A percentile compares a stretch with the other conserved stretches of the same genome.
Conservation (phyloP, 2,329 filamentous ascomycete genomes). For the Xenoacremonium recifei region DNA sequence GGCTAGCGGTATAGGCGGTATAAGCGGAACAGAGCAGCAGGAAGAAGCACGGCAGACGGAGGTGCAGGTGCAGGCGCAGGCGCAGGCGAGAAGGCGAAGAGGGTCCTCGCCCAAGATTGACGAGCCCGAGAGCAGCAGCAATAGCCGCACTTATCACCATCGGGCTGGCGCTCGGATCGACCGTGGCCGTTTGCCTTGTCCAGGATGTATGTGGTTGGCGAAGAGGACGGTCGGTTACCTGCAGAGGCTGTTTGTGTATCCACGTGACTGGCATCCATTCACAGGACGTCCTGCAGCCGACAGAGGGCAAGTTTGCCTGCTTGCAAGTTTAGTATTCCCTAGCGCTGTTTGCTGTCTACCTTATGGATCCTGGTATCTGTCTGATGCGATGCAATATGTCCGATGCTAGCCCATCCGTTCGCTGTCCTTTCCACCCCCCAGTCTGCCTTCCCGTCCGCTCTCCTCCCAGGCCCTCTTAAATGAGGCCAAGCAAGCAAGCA, state of each 20-base stretch:
- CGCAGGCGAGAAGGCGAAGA: background rate
- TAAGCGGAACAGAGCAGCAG: constrained; percentile 1
- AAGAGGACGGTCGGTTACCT: constrained; percentile 15
- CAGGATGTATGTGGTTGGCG: constrained; percentile 4
- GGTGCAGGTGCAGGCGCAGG: background rate
- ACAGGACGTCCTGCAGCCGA: background rate
- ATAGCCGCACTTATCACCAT: constrained; percentile 3
- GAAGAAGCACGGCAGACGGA: constrained; percentile 1
- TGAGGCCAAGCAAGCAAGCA: constrained; percentile 10
- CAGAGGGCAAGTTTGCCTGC: constrained; percentile 1
- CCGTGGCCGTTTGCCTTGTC: constrained; percentile 7
- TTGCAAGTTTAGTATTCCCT: constrained; percentile 9
- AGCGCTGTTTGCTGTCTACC: constrained; percentile 1
- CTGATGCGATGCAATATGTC: too few relatives aligned
- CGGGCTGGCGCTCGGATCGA: background rate
- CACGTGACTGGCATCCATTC: constrained; percentile 8
- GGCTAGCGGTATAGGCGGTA: constrained; percentile 5
- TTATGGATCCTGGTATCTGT: too few relatives aligned
- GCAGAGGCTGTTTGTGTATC: constrained; percentile 18
- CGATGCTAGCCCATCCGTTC: too few relatives aligned
- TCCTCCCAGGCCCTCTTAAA: constrained; percentile 6
- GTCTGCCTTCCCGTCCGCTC: too few relatives aligned
- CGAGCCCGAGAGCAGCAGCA: background rate
- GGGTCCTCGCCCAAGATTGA: background rate
- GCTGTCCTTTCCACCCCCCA: too few relatives aligned